Evolutionary conservation across 495 filamentous ascomycete species (phyloP), one percentile per base, ranked within the genome.

Genomic region (Lindgomyces ingoldianus): DNA sequence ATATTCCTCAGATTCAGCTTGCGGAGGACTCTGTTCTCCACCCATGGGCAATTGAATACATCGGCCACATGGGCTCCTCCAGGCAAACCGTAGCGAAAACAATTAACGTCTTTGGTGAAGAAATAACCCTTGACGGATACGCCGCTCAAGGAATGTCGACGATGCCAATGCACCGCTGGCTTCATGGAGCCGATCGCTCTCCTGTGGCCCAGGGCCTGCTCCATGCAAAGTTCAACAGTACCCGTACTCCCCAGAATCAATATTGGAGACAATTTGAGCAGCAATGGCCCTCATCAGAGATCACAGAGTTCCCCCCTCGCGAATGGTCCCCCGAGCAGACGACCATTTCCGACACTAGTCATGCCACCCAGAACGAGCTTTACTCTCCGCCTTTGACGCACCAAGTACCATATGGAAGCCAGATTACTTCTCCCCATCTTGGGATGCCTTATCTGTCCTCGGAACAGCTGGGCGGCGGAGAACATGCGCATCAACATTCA

Each of bases 131-230:
- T 18, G 51, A 55, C 19, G 54, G 52, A 1, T 16, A 21, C 11
- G 42, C 48, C 14, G 44, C 25, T 46, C 19, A 53, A 22, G 33
- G 52, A n/a, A 26, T 50, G 12, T 33, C 41, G 16, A 51, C 26
- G 4, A 70, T 62, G 68, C 51, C 24, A 21, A 65, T 71, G 68
- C 29, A 68, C 19, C 68, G 68, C 27, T 71, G 56, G 26, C 42
- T 67, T n/a, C 26, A 55, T 19, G 58, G 53, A 42, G 9, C 24
- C 1, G 68, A 70, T 11, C 46, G 39, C 10, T 57, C 64, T 21
- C 60, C 64, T 25, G 47, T 65, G 18, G 24, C 64, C 18, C 46
- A 27, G 1, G 60, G 36, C 26, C 36, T 64, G 0, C 55, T 65
- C 21, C 44, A 64, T 16, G 45, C 59, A 2, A 60, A 56, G 29